These are phyloP conservation scores for Chytriomyces confervae DNA, from an alignment of 192 early-diverging fungal species.

Conservation along the genomic window DNA sequence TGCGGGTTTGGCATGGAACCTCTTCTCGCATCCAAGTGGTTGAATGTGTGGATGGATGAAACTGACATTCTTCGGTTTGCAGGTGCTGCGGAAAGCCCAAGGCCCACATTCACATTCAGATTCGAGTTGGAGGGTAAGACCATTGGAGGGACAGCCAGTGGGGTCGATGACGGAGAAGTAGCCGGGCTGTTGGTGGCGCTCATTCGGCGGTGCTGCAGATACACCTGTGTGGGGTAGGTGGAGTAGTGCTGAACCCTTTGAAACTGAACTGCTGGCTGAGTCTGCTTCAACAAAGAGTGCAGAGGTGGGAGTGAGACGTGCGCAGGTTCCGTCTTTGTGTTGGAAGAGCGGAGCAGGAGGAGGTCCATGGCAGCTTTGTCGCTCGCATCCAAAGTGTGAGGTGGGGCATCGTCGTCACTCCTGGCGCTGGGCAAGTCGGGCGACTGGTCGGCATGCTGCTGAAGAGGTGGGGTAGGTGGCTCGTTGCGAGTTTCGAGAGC, in stretches of 20 bases:
- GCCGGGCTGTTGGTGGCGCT: background rate
- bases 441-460: background rate
- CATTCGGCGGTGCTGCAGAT: background rate
- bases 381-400: background rate
- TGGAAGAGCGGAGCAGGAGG: background rate
- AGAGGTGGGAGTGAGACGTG: background rate
- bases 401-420: background rate
- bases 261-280: background rate
- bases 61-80: background rate
- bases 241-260: background rate
- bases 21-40: background rate
- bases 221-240: background rate
- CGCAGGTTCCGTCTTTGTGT: background rate
- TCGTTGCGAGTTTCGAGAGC: background rate
- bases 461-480: background rate
- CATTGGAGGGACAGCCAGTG: background rate
- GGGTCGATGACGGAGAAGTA: background rate
- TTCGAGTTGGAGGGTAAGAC: background rate
- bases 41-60: background rate
- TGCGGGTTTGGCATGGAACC: background rate
- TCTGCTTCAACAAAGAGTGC: background rate
- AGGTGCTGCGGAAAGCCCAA: background rate
- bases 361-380: constrained; percentile 7
- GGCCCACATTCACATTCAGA: background rate
- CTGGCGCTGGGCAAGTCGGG: background rate